Evolutionary conservation across 495 filamentous ascomycete genomes (phyloP), one percentile per base, ranked within the genome.

Genomic region (Penicillium canescens): DNA sequence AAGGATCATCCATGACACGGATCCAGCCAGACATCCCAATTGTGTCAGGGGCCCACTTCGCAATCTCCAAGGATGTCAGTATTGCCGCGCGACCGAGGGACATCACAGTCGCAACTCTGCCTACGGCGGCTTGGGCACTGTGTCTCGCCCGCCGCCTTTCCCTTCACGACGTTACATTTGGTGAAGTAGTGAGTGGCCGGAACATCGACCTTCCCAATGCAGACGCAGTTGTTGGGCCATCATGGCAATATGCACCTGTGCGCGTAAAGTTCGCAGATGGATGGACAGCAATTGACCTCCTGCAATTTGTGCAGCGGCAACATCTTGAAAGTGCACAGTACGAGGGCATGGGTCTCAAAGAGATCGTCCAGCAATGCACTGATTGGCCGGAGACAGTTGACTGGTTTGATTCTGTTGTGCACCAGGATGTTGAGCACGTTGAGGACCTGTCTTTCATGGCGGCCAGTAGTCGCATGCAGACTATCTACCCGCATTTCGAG

Each of bases 121-220:
- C 75, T 1, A 80, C 78, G 0, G 80, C 81, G 0, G 78, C 81
- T 4, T 85, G 82, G 82, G 77, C 81, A 0, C 43, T 82, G 0
- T 66, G 72, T 5, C 73, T 85, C 3, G 72, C 81, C 6, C 73
- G 72, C 1, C 71, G 70, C 7, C 63, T 78, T 6, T 42, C 41
- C 1, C 59, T 56, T 3, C 38, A 54, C 0, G 82, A 85, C 50
- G 72, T 85, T 9, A 60, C 74, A 1, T 84, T 85, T 48, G 82
- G 81, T 34, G 68, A 76, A 42, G 78, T 84, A 18, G 75, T 77
- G 21, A 74, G 51, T 16, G 81, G 57, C 47, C 26, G 72, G 55
- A 58, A 67, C 3, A 51, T 77, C n/a, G 75, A 75, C 37, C 50
- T 67, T 41, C 38, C 69, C 28, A 52, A 56, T 14, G 67, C 66